Evolutionary conservation across 2,329 filamentous ascomycete species (phyloP).

Genomic region (Claviceps capensis): DNA sequence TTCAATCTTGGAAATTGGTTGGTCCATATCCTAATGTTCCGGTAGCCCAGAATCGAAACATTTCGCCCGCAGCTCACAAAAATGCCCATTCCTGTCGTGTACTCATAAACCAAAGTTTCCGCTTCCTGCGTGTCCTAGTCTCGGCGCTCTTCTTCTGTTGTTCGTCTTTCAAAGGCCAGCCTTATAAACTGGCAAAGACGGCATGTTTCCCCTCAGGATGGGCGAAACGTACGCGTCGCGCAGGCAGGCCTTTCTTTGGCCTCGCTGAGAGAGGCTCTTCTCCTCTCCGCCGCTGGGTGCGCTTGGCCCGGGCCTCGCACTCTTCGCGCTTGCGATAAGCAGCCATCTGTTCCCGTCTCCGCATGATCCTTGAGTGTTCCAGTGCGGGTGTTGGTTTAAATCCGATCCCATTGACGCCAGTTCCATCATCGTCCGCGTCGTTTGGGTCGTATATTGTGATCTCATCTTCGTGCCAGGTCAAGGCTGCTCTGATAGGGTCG

Average conservation of each 20-base stretch:
- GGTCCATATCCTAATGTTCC: background rate
- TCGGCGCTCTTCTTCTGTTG: background rate
- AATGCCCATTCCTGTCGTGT: background rate
- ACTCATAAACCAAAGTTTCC: background rate
- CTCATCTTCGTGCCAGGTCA: conserved; percentile 56
- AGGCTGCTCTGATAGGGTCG: conserved; percentile 42
- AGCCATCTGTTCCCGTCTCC: conserved; percentile 45
- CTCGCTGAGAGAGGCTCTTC: conserved; percentile 14
- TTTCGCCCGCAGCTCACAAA: background rate
- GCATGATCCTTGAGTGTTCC: conserved; percentile 41
- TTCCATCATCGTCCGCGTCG: conserved; percentile 53
- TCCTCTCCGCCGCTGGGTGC: conserved; percentile 36
- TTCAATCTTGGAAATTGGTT: background rate
- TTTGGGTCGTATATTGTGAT: conserved; percentile 53
- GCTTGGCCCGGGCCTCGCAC: conserved; percentile 41
- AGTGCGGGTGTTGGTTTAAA: conserved; percentile 51
- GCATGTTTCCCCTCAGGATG: conserved; percentile 23
- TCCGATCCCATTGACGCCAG: conserved; percentile 53
- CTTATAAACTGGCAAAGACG: conserved; percentile 14
- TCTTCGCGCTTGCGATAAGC: conserved; percentile 50
- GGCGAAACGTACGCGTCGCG: conserved; percentile 26
- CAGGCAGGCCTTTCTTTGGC: conserved; percentile 14
- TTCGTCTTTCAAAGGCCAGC: background rate
- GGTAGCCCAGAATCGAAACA: background rate
- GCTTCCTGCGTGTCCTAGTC: background rate